Conservation (phyloP, 768 basidiomycete species). For the Suillus alpinus region DNA sequence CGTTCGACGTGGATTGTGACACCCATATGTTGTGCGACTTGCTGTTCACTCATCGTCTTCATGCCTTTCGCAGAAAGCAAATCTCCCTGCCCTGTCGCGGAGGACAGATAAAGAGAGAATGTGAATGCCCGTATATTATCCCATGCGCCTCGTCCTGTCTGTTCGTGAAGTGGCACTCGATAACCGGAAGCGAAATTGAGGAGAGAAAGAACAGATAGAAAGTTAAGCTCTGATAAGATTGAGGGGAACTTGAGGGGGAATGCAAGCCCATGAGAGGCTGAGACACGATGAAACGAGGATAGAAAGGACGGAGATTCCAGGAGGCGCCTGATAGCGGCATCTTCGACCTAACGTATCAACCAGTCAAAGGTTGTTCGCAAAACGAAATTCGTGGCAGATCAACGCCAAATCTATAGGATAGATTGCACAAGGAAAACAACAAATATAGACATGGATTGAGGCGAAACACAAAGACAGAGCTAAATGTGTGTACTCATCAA, state of each 20-base stretch:
- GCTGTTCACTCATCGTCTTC: conserved; percentile 45
- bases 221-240: conserved; percentile 70
- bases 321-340: conserved; percentile 56
- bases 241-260: conserved; percentile 82
- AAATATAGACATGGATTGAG: background rate
- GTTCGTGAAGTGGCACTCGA: conserved; percentile 66
- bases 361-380: conserved; percentile 9
- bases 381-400: background rate
- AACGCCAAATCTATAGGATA: background rate
- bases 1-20: conserved; percentile 68
- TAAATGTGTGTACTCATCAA: background rate
- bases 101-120: conserved; percentile 70
- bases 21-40: conserved; percentile 72
- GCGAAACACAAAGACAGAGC: background rate
- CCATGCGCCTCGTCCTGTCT: conserved; percentile 79
- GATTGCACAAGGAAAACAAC: background rate
- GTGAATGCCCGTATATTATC: conserved; percentile 76
- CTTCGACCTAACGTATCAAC: conserved; percentile 46
- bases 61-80: conserved; percentile 69
- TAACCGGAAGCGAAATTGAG: conserved; percentile 86
- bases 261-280: conserved; percentile 62
- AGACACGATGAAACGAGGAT: conserved; percentile 59
- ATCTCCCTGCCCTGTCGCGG: conserved; percentile 51
- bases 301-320: conserved; percentile 64
- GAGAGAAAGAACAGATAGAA: conserved; percentile 73